A percentile compares a stretch with the other conserved stretches of the same genome.
Conservation (phyloP, 2,329 filamentous ascomycete species). For the Exophiala lecanii-corni region DNA sequence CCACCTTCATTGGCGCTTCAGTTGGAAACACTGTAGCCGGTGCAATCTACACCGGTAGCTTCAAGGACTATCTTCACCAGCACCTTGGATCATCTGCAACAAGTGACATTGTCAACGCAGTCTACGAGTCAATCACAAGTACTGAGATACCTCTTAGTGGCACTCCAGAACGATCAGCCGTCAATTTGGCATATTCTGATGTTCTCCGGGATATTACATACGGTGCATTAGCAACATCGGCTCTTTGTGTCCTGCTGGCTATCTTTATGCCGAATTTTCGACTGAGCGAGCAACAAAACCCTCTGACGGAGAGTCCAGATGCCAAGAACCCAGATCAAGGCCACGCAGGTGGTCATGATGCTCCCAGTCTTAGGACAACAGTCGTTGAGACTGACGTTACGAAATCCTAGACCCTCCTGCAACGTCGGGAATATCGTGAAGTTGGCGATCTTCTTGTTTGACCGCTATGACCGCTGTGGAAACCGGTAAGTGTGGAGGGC, state of each 20-base stretch:
- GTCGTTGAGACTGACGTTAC: too few species aligned
- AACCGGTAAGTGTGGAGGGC: too few species aligned
- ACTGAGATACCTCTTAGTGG: constrained; percentile 38
- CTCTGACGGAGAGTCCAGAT: neutral
- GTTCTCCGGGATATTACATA: constrained; percentile 31
- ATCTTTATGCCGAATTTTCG: constrained; percentile 26
- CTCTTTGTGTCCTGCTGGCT: constrained; percentile 25
- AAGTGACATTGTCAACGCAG: constrained; percentile 30
- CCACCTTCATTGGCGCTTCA: constrained; percentile 36
- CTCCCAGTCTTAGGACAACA: too few species aligned
- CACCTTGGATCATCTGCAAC: constrained; percentile 34
- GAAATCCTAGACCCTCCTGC: too few species aligned
- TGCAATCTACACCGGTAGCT: constrained; percentile 45
- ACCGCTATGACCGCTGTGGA: too few species aligned
- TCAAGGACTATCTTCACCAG: constrained; percentile 34
- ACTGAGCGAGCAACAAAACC: constrained; percentile 1
- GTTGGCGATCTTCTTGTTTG: too few species aligned
- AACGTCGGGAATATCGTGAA: too few species aligned
- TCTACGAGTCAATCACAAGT: constrained; percentile 45
- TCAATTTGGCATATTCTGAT: constrained; percentile 36
- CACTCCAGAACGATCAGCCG: constrained; percentile 36
- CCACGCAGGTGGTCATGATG: too few species aligned
- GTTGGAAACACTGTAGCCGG: constrained; percentile 41
- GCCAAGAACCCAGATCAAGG: constrained; percentile 41
- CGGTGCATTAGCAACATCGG: constrained; percentile 28